Base-by-base conservation (phyloP, 805 yeast genomes). In the Candida broadrunensis region DNA sequence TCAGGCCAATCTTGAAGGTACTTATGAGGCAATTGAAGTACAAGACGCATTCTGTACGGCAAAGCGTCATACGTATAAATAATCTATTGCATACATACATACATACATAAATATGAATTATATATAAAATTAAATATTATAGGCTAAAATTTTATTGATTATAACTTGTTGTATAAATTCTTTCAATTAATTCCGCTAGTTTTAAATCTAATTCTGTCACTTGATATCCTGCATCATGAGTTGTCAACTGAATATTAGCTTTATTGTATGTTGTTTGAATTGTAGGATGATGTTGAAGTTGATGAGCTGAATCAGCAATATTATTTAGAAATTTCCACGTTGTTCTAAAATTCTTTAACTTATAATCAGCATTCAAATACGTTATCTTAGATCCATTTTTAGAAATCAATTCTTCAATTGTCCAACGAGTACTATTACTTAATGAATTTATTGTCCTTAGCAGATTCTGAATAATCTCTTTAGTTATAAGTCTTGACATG, bases 1-100 rank as follows among this genome's bases (percentile, higher is more conserved):
- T 6, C 67, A 74, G 54, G 91, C 96, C 2, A 85, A 87, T 50
- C 66, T 88, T 48, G 97, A 90, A 60, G 99, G 99, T 35, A 84
- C 88, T 3, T 93, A 93, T 56, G 96, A 90, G 61, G 97, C 97
- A 5, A 77, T 88, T 33, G 89, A 84, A 55, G 80, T 93, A n/a
- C 78, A 79, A 34, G 99, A 93, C 65, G 84, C 86, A 7, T 85
- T 68, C 61, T 93, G 99, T 71, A 42, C 35, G 13, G 66, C 66
- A 5, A n/a, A 15, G 14, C 29, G 32, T 37, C 13, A 21, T n/a
- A n/a, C n/a, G n/a, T n/a, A n/a, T n/a, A n/a, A n/a, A n/a, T n/a
- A n/a, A n/a, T n/a, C n/a, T n/a, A n/a, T n/a, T n/a, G n/a, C n/a
- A n/a, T n/a, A n/a, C n/a, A n/a, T n/a, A n/a, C n/a, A n/a, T n/a